phyloP scores from a whole-genome alignment of 1,284 basidiomycete species.

The Moesziomyces parantarcticus region DNA sequence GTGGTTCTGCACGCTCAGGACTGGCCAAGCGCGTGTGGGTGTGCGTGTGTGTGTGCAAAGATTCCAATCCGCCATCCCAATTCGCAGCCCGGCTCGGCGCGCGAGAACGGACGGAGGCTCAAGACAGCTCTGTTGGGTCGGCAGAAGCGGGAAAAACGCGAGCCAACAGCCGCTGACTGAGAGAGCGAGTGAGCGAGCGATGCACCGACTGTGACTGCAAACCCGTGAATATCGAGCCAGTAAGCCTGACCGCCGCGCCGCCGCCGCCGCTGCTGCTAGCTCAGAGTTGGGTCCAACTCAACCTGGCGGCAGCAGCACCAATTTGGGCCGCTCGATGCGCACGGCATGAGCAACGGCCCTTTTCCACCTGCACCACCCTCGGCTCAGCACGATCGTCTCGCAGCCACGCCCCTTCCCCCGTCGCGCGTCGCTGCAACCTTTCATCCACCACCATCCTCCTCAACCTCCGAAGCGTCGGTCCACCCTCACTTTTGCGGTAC shows the following conservation, averaged over 20 bases:
- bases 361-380: neutral
- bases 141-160: constrained; percentile 1
- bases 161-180: neutral
- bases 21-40: neutral
- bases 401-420: constrained; percentile 10
- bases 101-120: too few relatives aligned
- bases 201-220: too few relatives aligned
- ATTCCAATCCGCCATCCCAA: constrained; percentile 14
- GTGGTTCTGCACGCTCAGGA: too few relatives aligned
- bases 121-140: too few relatives aligned
- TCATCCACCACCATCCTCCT: neutral
- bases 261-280: constrained; percentile 1
- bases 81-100: neutral
- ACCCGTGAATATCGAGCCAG: neutral
- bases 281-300: constrained; percentile 10
- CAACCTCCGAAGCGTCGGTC: neutral
- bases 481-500: constrained; percentile 2
- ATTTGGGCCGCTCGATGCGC: constrained; percentile 20
- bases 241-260: neutral
- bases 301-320: constrained; percentile 3
- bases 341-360: constrained; percentile 6
- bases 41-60: neutral
- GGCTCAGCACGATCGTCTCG: constrained; percentile 13
- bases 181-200: too few relatives aligned
- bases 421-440: constrained; percentile 12